A percentile compares a stretch with the other conserved stretches of the same genome.
Evolutionary conservation across 805 yeast genomes (phyloP).

Genomic region (Saccharomyces eubayanus): DNA sequence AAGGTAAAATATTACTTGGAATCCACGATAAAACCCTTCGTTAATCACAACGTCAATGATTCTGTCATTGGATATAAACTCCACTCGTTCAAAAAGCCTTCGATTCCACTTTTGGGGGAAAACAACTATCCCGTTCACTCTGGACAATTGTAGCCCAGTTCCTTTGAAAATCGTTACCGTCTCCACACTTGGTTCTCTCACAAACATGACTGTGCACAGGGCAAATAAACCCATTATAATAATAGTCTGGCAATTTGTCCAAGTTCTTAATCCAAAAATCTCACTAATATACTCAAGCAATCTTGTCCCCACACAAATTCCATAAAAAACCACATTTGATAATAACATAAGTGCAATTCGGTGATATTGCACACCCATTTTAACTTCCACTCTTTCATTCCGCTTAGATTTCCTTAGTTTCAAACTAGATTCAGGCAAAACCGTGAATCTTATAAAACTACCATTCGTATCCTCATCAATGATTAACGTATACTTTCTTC

Average conservation of each 20-base stretch:
- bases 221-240: background rate
- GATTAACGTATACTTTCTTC: background rate
- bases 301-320: background rate
- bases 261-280: background rate
- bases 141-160: constrained; percentile 22
- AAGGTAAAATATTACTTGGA: constrained; percentile 58
- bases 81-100: constrained; percentile 5
- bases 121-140: constrained; percentile 16
- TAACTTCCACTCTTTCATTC: background rate
- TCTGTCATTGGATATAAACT: constrained; percentile 48
- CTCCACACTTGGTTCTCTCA: constrained; percentile 18
- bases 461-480: background rate
- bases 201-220: background rate
- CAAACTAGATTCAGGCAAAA: background rate
- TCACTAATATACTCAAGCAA: background rate
- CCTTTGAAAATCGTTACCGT: constrained; percentile 17
- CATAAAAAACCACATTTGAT: background rate
- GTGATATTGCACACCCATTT: background rate
- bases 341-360: background rate
- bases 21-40: constrained; percentile 59
- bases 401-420: background rate
- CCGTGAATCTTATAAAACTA: background rate
- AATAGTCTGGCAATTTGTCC: background rate
- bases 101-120: constrained; percentile 16
- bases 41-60: constrained; percentile 62